A percentile compares a stretch with the other conserved stretches of the same genome.
Conservation (phyloP, 768 basidiomycete species). For the Pleurotus citrinopileatus region DNA sequence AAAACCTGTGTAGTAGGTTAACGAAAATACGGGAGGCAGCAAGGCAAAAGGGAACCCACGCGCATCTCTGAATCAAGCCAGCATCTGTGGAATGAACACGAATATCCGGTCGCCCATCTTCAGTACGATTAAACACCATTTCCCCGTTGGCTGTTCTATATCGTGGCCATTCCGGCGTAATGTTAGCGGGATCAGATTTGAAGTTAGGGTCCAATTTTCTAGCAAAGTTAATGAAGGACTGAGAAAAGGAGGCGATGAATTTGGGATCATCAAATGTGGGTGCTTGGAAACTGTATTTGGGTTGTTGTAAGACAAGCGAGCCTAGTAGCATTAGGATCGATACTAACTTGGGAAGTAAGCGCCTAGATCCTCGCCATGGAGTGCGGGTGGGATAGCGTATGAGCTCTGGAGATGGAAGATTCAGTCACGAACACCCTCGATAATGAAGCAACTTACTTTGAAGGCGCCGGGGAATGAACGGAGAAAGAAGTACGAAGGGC, state of each 20-base stretch:
- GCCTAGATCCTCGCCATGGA: conserved; percentile 32
- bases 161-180: conserved; percentile 32
- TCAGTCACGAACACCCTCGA: neutral
- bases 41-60: conserved; percentile 21
- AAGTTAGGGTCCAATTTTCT: neutral
- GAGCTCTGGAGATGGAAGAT: conserved; percentile 26
- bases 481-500: conserved; percentile 40
- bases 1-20: conserved; percentile 19
- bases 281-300: neutral
- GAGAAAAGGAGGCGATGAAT: neutral
- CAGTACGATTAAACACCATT: conserved; percentile 47
- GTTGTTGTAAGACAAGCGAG: neutral
- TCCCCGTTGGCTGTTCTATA: conserved; percentile 28
- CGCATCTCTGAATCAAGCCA: conserved; percentile 34
- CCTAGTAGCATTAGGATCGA: neutral
- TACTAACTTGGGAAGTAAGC: conserved; percentile 38
- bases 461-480: conserved; percentile 27
- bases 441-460: conserved; percentile 24
- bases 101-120: conserved; percentile 25
- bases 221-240: neutral
- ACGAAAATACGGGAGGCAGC: neutral
- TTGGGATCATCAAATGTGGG: neutral
- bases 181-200: conserved; percentile 22
- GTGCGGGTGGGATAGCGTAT: conserved; percentile 41
- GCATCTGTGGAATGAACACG: conserved; percentile 24